These are phyloP conservation scores for Heritiera littoralis DNA, from an alignment of 345 rosid genomes.

Conservation along the genomic window DNA sequence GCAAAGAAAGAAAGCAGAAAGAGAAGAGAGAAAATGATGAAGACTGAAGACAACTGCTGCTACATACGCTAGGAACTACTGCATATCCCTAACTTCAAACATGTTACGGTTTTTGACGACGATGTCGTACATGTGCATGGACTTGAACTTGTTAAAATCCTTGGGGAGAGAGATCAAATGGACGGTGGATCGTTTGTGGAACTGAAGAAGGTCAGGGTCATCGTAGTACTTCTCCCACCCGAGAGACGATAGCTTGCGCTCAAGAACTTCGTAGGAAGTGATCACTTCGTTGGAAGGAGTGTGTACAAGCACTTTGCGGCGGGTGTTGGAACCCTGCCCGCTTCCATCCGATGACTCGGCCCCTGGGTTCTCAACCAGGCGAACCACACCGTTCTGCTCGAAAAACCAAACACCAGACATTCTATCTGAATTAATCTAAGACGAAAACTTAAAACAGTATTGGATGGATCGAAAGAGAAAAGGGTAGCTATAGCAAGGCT, in stretches of 20 bases:
- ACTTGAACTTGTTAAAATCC: conserved; percentile 65
- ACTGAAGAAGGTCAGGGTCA: conserved; percentile 68
- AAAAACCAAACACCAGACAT: conserved; percentile 92
- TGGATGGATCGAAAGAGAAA: not conserved
- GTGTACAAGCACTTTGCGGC: conserved; percentile 54
- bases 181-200: conserved; percentile 62
- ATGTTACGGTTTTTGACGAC: conserved; percentile 71
- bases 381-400: conserved; percentile 58
- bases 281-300: conserved; percentile 63
- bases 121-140: conserved; percentile 84
- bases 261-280: conserved; percentile 60
- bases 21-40: not conserved
- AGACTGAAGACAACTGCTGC: not conserved
- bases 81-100: conserved; percentile 65
- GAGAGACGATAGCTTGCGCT: conserved; percentile 50
- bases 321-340: conserved; percentile 28
- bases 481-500: not conserved
- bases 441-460: not conserved
- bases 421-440: not conserved
- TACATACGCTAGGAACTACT: not conserved
- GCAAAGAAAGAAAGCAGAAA: not conserved
- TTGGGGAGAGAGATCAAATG: conserved; percentile 76
- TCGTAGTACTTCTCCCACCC: conserved; percentile 87
- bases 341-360: conserved; percentile 42
- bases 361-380: conserved; percentile 62